Evolutionary conservation across 805 yeast genomes (phyloP).

Genomic region (Candida cerambycidarum): DNA sequence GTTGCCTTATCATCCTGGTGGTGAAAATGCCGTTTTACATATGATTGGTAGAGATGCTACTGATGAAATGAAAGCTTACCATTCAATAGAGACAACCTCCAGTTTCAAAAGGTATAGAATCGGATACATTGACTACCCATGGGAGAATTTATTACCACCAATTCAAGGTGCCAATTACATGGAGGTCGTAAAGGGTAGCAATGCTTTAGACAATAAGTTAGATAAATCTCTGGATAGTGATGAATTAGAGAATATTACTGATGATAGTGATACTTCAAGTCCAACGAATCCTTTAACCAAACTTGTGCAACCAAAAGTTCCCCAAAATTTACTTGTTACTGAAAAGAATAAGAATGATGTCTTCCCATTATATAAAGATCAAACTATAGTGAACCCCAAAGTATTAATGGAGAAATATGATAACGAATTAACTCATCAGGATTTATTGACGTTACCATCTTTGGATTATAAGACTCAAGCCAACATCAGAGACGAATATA

Average conservation of each 20-base stretch:
- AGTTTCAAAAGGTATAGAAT: conserved; percentile 58
- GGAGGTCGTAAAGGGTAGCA: background rate
- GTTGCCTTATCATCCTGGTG: conserved; percentile 83
- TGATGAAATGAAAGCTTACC: conserved; percentile 87
- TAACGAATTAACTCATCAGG: conserved; percentile 52
- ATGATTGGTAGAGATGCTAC: conserved; percentile 89
- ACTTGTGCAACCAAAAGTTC: conserved; percentile 49
- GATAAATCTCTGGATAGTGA: conserved; percentile 1
- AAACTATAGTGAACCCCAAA: conserved; percentile 55
- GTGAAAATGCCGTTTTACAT: conserved; percentile 79
- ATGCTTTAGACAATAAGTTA: conserved; percentile 1
- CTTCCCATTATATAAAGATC: conserved; percentile 31
- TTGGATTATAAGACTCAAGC: conserved; percentile 70
- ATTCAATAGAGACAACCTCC: conserved; percentile 54
- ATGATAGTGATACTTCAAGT: background rate
- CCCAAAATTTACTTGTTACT: conserved; percentile 47
- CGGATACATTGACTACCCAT: conserved; percentile 61
- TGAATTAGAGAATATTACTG: too few species aligned
- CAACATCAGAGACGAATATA: conserved; percentile 54
- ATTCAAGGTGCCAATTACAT: conserved; percentile 70
- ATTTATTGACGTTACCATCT: conserved; percentile 57
- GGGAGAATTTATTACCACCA: conserved; percentile 83
- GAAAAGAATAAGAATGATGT: conserved; percentile 30
- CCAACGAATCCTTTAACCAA: conserved; percentile 16
- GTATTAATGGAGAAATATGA: conserved; percentile 57